Percentiles rank a stretch among this genome's conserved stretches.
These are phyloP conservation scores for Coprinopsis sp. DNA, from an alignment of 768 basidiomycete genomes.

Conservation along the genomic window DNA sequence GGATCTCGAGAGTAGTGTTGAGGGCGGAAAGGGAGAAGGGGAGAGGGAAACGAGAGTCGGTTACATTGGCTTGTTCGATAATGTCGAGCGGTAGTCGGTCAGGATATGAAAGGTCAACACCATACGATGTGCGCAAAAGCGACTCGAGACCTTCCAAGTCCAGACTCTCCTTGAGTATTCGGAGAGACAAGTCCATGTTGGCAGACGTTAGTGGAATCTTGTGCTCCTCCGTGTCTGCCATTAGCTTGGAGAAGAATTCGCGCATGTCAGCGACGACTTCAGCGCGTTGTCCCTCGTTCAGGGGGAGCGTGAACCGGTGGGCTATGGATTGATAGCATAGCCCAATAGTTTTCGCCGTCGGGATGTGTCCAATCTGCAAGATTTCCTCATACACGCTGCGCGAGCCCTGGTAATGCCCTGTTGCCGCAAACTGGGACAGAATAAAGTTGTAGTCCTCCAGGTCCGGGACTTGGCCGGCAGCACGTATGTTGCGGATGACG, in stretches of 20 bases:
- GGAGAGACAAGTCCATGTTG: conserved; percentile 62
- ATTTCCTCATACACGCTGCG: conserved; percentile 62
- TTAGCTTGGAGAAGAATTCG: conserved; percentile 43
- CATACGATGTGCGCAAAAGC: conserved; percentile 66
- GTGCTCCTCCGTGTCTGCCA: conserved; percentile 53
- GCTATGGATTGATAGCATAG: conserved; percentile 67
- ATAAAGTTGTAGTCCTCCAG: conserved; percentile 74
- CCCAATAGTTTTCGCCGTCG: conserved; percentile 53
- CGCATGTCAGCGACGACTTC: conserved; percentile 39
- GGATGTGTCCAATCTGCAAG: conserved; percentile 36
- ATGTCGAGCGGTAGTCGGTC: conserved; percentile 59
- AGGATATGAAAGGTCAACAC: conserved; percentile 70
- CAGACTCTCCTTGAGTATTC: conserved; percentile 63
- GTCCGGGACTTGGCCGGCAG: conserved; percentile 40
- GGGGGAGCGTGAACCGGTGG: conserved; percentile 60
- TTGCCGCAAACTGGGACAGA: conserved; percentile 68
- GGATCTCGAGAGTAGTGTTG: conserved; percentile 68
- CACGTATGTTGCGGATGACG: conserved; percentile 67
- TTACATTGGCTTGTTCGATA: conserved; percentile 14
- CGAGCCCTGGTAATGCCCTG: conserved; percentile 62
- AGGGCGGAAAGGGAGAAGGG: conserved; percentile 62
- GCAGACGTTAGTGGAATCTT: conserved; percentile 48
- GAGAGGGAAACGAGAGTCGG: conserved; percentile 24
- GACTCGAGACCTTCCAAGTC: conserved; percentile 52
- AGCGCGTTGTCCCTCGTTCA: conserved; percentile 31